A percentile compares a stretch with the other conserved stretches of the same genome.
Conservation (phyloP, 208 protist species). For the Endotrypanum monterogeii region DNA sequence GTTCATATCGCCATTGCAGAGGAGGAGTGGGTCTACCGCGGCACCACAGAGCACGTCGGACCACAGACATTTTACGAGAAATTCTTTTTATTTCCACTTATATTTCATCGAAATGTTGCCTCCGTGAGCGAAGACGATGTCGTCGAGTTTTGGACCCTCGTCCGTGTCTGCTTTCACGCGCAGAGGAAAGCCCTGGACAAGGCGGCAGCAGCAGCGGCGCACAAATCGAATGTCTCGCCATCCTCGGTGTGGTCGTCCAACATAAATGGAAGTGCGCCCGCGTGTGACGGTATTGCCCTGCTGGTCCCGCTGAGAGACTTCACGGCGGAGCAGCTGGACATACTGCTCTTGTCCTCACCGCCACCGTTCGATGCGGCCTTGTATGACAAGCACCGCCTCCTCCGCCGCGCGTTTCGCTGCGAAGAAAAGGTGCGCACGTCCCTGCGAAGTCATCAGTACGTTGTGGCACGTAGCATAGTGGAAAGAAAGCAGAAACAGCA, state of each 20-base stretch:
- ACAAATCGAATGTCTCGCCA: background rate
- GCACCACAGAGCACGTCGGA: constrained; percentile 65
- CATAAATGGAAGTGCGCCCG: background rate
- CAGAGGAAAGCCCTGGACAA: constrained; percentile 13
- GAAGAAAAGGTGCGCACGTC: constrained; percentile 19
- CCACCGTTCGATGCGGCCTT: constrained; percentile 20
- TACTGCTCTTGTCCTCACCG: constrained; percentile 30
- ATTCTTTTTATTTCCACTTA: constrained; percentile 82
- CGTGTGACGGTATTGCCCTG: constrained; percentile 22
- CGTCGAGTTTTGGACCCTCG: constrained; percentile 78
- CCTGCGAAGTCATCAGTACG: constrained; percentile 25
- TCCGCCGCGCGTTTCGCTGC: constrained; percentile 30
- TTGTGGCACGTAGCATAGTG: constrained; percentile 29
- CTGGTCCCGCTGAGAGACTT: constrained; percentile 48
- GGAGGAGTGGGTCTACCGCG: constrained; percentile 88
- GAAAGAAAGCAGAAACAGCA: constrained; percentile 35
- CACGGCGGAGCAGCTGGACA: constrained; percentile 34
- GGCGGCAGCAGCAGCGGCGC: constrained; percentile 17
- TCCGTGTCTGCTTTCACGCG: constrained; percentile 74
- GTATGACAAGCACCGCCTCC: constrained; percentile 50
- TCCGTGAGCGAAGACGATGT: constrained; percentile 56
- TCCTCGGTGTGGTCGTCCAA: background rate
- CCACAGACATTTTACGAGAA: constrained; percentile 85
- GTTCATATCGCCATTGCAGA: constrained; percentile 75
- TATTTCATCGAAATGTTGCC: constrained; percentile 72